Conservation (phyloP, 2,329 filamentous ascomycete species). For the Escovopsis sp. region DNA sequence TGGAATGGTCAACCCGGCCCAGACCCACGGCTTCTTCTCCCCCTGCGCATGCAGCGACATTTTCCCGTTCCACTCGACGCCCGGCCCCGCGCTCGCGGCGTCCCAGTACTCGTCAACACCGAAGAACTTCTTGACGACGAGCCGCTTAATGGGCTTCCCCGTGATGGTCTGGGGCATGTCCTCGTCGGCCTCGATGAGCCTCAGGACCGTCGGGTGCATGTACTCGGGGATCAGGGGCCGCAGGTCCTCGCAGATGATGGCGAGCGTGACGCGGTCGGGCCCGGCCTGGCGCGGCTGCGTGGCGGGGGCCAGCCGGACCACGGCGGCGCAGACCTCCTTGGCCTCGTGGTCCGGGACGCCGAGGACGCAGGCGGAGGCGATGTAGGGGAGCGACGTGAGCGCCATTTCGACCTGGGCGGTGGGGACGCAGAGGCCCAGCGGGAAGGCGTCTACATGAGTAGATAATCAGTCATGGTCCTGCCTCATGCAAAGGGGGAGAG, state of each 20-base stretch:
- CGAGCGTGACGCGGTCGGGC: constrained; percentile 1
- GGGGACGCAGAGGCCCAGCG: constrained; percentile 6
- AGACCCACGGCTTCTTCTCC: constrained; percentile 7
- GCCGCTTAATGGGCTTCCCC: constrained; percentile 6
- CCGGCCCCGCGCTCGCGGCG: constrained; percentile 3
- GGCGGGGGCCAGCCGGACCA: constrained; percentile 5
- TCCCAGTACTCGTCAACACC: constrained; percentile 4
- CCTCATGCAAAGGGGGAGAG: neutral
- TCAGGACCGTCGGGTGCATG: constrained; percentile 8
- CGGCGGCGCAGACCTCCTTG: constrained; percentile 9
- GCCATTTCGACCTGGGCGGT: constrained; percentile 8
- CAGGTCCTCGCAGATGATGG: constrained; percentile 7
- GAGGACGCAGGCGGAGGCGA: constrained; percentile 10
- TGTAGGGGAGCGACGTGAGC: constrained; percentile 8
- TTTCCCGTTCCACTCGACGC: constrained; percentile 6
- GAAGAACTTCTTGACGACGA: constrained; percentile 7
- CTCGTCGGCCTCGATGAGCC: constrained; percentile 6
- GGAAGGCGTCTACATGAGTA: constrained; percentile 3
- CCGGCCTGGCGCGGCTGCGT: neutral
- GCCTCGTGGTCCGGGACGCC: constrained; percentile 9
- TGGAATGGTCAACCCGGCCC: constrained; percentile 2
- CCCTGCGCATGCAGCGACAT: neutral
- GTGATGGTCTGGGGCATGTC: constrained; percentile 9
- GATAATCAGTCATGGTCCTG: too few relatives aligned
- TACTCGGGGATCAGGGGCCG: constrained; percentile 3